Evolutionary conservation across 306 rosid species (phyloP).

Genomic region (Fagus crenata): DNA sequence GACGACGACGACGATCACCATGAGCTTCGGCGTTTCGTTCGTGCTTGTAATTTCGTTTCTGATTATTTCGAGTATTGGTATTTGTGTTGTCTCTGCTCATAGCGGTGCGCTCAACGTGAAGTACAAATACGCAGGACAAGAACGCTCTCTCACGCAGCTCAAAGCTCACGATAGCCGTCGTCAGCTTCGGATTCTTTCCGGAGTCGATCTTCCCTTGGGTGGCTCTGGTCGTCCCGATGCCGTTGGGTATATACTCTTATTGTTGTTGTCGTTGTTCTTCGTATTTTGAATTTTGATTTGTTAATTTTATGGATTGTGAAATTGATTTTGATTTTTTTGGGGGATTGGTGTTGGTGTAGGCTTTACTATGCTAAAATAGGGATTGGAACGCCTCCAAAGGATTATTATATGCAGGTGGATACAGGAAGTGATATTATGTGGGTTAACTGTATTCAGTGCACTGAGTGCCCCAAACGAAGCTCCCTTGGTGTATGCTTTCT

Average conservation of each 20-base stretch:
- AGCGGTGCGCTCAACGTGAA: slow-evolving; percentile 82
- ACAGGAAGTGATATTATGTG: slow-evolving; percentile 98
- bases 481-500: slow-evolving; percentile 74
- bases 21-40: background rate
- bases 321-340: too few relatives aligned
- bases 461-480: slow-evolving; percentile 78
- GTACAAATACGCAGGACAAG: slow-evolving; percentile 67
- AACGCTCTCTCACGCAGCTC: slow-evolving; percentile 60
- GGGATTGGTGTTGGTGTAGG: slow-evolving; percentile 43
- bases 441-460: slow-evolving; percentile 94
- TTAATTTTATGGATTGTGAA: too few relatives aligned
- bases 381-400: slow-evolving; percentile 88
- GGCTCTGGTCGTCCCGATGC: slow-evolving; percentile 92
- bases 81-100: slow-evolving; percentile 34
- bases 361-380: slow-evolving; percentile 95
- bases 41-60: slow-evolving; percentile 22
- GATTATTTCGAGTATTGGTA: slow-evolving; percentile 15
- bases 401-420: slow-evolving; percentile 90
- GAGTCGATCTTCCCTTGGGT: slow-evolving; percentile 90
- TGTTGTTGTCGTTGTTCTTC: background rate
- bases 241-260: slow-evolving; percentile 61
- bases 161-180: slow-evolving; percentile 88
- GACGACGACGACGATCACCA: background rate
- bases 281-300: background rate
- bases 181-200: slow-evolving; percentile 75